Conservation (phyloP, 2,329 filamentous ascomycete species). For the Fragosphaeria purpurea region DNA sequence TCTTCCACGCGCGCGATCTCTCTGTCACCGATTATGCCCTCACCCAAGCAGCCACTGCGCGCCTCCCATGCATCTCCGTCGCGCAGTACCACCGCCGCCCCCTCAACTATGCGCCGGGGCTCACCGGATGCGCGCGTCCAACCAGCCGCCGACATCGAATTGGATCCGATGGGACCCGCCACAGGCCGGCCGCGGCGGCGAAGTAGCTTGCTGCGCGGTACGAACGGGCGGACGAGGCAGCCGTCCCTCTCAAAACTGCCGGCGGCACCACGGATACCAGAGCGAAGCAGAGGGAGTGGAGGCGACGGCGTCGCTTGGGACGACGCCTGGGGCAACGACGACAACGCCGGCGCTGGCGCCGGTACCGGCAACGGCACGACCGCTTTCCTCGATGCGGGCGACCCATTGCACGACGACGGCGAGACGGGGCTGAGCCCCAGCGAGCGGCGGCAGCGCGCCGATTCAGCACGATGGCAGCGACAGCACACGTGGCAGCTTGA, state of each 20-base stretch:
- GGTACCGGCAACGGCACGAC: conserved; percentile 55
- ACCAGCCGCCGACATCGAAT: conserved; percentile 38
- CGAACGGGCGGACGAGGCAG: conserved; percentile 22
- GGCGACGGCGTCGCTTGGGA: conserved; percentile 66
- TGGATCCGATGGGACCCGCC: conserved; percentile 37
- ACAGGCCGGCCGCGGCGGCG: conserved; percentile 41
- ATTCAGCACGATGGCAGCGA: conserved; percentile 34
- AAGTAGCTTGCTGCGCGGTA: conserved; percentile 38
- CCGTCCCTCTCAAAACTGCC: conserved; percentile 49
- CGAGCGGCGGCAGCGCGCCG: conserved; percentile 58
- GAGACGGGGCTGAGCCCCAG: conserved; percentile 74
- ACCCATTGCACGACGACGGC: conserved; percentile 73
- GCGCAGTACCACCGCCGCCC: not conserved
- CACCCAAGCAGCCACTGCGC: conserved; percentile 4
- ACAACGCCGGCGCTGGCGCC: conserved; percentile 71
- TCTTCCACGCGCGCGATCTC: not conserved
- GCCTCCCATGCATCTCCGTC: not conserved
- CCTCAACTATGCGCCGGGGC: not conserved
- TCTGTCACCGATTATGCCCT: conserved; percentile 4
- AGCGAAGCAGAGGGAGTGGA: conserved; percentile 8
- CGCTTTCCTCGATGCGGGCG: conserved; percentile 48
- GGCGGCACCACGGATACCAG: conserved; percentile 86
- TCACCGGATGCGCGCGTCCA: not conserved
- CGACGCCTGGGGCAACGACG: conserved; percentile 70
- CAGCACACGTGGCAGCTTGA: conserved; percentile 59